Evolutionary conservation across 805 yeast species (phyloP), one percentile per base, ranked within the genome.

Genomic region (Metschnikowia sp.): DNA sequence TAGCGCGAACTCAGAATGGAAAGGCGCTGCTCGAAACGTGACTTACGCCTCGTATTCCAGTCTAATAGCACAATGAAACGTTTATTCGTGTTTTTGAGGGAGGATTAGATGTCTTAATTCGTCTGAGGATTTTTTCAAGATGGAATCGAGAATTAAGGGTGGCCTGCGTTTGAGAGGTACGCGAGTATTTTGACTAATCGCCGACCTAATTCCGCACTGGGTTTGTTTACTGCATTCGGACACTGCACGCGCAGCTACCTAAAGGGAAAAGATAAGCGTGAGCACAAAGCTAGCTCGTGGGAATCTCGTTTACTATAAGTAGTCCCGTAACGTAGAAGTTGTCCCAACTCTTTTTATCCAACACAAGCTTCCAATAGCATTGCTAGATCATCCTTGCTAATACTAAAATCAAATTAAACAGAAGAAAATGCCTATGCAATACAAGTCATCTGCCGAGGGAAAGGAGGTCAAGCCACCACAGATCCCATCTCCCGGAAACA

Each of bases 401-500:
- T 10, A 15, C 37, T 33, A 32, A 33, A 40, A 6, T 9, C 22
- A 40, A 40, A 22, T 30, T 34, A 35, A 18, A 5, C 22, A 35
- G 35, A 12, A 30, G n/a, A 75, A 61, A 59, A 79, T 79, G 81
- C 82, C 84, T 60, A 72, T 82, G 75, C 60, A 60, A 63, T 75
- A 79, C 70, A 72, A 72, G 57, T 78, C 84, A 63, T 62, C 71
- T 31, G 75, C 71, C 41, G 80, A 78, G 60, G 82, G 79, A 43
- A 76, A 68, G 65, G 75, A 70, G 15, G 69, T 75, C 51, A 74
- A 70, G 63, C 86, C 84, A 56, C 79, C 84, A 39, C 74, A 72
- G 36, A 77, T 83, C 51, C 81, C 84, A 48, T 74, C 84, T 47
- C 82, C 83, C 65, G 84, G 84, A 50, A 78, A 75, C 72, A 84